Conservation (phyloP, 2,329 filamentous ascomycete species). For the Drechmeria coniospora region DNA sequence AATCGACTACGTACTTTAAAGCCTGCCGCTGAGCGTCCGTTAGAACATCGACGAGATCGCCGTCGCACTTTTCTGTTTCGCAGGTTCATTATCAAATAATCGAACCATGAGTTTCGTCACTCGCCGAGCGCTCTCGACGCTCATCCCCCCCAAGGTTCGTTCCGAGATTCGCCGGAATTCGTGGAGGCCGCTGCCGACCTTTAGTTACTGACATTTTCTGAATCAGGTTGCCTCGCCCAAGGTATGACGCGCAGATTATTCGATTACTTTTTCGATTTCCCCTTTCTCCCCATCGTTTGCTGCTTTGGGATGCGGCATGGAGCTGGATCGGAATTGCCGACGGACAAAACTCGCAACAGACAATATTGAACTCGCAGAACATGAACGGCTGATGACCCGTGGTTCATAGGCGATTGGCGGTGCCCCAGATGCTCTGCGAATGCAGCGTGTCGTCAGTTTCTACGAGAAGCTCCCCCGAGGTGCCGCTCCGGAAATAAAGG, state of each 20-base stretch:
- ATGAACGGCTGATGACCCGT: constrained; percentile 16
- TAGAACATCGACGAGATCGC: constrained; percentile 16
- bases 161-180: too few species aligned
- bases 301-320: too few species aligned
- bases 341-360: too few species aligned
- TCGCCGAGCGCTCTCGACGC: constrained; percentile 86
- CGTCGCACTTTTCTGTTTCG: constrained; percentile 11
- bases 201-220: constrained; percentile 23
- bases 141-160: constrained; percentile 99
- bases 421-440: constrained; percentile 88
- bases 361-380: too few species aligned
- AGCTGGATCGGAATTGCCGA: too few species aligned
- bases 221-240: constrained; percentile 64
- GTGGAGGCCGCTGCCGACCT: too few species aligned
- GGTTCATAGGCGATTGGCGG: constrained; percentile 75
- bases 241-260: constrained; percentile 30
- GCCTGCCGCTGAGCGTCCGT: constrained; percentile 19
- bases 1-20: constrained; percentile 12
- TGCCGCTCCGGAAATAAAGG: constrained; percentile 66
- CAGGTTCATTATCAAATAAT: constrained; percentile 8
- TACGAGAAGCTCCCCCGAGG: constrained; percentile 97
- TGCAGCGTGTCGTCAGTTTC: constrained; percentile 96
- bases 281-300: too few species aligned
- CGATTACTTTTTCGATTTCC: too few species aligned
- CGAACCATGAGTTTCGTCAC: constrained; percentile 82